phyloP scores from a whole-genome alignment of 768 basidiomycete species.

The Ephemerocybe angulata region DNA sequence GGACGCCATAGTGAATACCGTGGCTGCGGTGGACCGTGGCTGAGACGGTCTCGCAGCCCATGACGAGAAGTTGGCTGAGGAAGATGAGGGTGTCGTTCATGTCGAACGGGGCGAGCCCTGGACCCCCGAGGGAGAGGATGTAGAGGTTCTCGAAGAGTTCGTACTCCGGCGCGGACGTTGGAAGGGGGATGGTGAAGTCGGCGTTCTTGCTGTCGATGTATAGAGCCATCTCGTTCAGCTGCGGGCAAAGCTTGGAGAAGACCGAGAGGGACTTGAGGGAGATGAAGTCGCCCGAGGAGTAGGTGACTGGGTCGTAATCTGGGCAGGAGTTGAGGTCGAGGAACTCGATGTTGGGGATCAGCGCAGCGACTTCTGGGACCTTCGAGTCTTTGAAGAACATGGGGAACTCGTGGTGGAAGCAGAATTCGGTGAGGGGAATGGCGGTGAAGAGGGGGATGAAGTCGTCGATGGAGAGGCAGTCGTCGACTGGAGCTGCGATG shows the following conservation, averaged over 20 bases:
- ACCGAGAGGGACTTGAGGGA: conserved; percentile 34
- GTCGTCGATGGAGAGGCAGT: conserved; percentile 24
- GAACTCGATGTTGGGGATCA: conserved; percentile 42
- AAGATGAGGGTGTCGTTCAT: conserved; percentile 45
- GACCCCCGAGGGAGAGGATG: conserved; percentile 42
- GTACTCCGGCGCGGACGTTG: conserved; percentile 7
- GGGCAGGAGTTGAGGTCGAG: conserved; percentile 37
- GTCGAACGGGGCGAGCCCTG: conserved; percentile 37
- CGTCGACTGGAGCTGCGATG: conserved; percentile 8
- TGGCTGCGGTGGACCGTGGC: conserved; percentile 11
- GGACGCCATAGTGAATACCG: neutral
- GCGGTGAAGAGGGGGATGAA: conserved; percentile 35
- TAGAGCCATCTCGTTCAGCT: conserved; percentile 37
- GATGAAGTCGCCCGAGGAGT: conserved; percentile 30
- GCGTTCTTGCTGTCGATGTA: conserved; percentile 35
- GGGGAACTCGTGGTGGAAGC: conserved; percentile 37
- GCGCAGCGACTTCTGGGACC: conserved; percentile 41
- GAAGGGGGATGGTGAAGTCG: conserved; percentile 15
- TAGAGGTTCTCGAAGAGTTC: conserved; percentile 30
- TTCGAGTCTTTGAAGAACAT: conserved; percentile 37
- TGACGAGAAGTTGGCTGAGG: conserved; percentile 49
- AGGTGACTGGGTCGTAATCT: conserved; percentile 35
- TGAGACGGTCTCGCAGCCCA: conserved; percentile 34
- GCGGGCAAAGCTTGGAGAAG: conserved; percentile 38
- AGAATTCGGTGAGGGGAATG: conserved; percentile 31